These are phyloP conservation scores for Pleurotus platypus DNA, from an alignment of 768 basidiomycete species.

Conservation along the genomic window DNA sequence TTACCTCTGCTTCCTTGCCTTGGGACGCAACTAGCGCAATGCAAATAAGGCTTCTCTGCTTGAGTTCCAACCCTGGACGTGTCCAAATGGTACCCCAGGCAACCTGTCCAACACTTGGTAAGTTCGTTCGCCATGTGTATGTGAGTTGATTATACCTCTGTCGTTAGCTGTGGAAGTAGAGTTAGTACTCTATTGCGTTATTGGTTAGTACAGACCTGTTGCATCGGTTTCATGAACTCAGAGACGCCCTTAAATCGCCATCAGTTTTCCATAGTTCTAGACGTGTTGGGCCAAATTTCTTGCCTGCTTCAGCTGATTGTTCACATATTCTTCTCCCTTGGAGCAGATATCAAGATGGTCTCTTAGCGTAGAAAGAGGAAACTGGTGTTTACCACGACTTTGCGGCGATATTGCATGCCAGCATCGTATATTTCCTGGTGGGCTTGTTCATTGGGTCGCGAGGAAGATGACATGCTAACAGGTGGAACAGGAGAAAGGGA, in stretches of 20 bases:
- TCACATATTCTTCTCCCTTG: constrained; percentile 41
- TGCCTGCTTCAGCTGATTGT: constrained; percentile 35
- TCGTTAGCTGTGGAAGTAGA: constrained; percentile 24
- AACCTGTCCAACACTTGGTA: constrained; percentile 18
- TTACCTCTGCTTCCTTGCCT: constrained; percentile 40
- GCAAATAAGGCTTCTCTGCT: constrained; percentile 42
- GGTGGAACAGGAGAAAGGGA: background rate
- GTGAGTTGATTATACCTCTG: constrained; percentile 24
- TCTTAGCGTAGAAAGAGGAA: background rate
- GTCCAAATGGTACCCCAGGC: constrained; percentile 48
- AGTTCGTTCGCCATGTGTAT: background rate
- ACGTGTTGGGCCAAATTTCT: background rate
- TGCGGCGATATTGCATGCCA: constrained; percentile 34
- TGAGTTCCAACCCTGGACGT: constrained; percentile 40
- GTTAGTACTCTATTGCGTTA: background rate
- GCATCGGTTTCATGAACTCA: constrained; percentile 46
- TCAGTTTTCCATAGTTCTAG: background rate
- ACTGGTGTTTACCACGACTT: constrained; percentile 33
- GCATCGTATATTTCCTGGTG: constrained; percentile 40
- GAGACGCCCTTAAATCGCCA: constrained; percentile 25
- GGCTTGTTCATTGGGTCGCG: constrained; percentile 27
- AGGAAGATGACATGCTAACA: constrained; percentile 17
- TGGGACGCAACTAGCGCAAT: constrained; percentile 40
- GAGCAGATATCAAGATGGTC: background rate
- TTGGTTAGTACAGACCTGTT: constrained; percentile 23